Evolutionary conservation across 768 basidiomycete species (phyloP), one percentile per base, ranked within the genome.

Genomic region (Suillus clintonianus): DNA sequence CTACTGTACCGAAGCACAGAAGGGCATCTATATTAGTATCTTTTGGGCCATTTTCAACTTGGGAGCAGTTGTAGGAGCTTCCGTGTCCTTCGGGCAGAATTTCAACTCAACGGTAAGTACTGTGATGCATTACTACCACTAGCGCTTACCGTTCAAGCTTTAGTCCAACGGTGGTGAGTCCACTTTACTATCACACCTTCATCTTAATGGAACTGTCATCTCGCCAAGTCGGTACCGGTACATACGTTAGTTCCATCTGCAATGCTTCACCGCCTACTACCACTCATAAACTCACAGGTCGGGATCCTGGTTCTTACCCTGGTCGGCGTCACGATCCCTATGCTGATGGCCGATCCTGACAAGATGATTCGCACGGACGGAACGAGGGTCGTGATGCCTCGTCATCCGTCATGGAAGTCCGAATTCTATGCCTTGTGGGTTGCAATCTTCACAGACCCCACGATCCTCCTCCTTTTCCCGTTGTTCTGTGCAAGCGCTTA

Each of bases 21-120:
- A 92, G 76, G 90, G 90, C 19, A 78, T 75, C 34, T 92, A 83
- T 75, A 91, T 93, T 61, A 86, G 83, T 47, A 85, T 90, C 43
- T 92, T 92, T 77, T 93, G 91, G 92, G 77, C 82, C 37, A 89
- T 92, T 65, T 92, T 93, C 80, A 92, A 92, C 67, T 69, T 91
- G n/a, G 91, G 90, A 37, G 87, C 86, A 59, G 89, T 94, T 55
- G 86, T 93, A 48, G 91, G 91, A 15, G 83, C 90, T 7, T 76
- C 87, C 14, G 89, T 92, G 34, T 86, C 90, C 19, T 80, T 92
- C 59, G 91, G 85, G 0, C 81, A 86, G 67, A 92, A 92, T 70
- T 86, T 86, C 68, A 72, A 87, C 62, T 87, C 85, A n/a, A 81
- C 74, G 70, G 89, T 87, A 67, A 22, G 81, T 77, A 41, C 22